Percentiles rank a stretch among this genome's conserved stretches.
phyloP scores from a whole-genome alignment of 2,329 filamentous ascomycete genomes.

The Calonectria pseudoreteaudii region DNA sequence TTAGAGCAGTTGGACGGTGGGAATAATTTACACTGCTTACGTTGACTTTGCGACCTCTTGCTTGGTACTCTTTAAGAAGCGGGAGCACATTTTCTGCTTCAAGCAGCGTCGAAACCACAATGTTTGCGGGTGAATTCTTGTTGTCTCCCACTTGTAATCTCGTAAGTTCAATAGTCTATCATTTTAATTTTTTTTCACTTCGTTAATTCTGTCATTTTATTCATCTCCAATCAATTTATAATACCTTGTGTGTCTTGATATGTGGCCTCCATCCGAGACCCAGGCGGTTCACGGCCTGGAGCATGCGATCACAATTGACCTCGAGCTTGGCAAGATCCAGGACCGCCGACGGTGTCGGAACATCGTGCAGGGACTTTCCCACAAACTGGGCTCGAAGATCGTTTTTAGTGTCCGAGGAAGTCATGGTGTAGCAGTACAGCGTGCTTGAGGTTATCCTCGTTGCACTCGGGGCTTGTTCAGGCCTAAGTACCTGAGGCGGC shows the following conservation, averaged over 20 bases:
- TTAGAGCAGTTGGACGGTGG: not conserved
- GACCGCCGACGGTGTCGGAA: conserved; percentile 74
- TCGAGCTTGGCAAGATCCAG: conserved; percentile 74
- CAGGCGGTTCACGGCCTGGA: conserved; percentile 68
- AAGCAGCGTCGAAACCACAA: conserved; percentile 77
- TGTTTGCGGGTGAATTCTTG: conserved; percentile 59
- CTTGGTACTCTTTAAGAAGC: conserved; percentile 66
- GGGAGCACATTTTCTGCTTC: conserved; percentile 73
- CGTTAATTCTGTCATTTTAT: conserved; percentile 39
- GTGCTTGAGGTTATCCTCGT: not conserved
- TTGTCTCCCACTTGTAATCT: conserved; percentile 73
- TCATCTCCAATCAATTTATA: too few relatives aligned
- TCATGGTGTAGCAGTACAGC: not conserved
- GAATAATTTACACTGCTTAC: conserved; percentile 49
- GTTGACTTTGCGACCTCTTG: conserved; percentile 66
- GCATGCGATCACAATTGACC: conserved; percentile 77
- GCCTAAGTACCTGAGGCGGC: not conserved
- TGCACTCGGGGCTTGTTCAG: not conserved
- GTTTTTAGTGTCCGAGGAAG: not conserved
- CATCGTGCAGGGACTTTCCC: conserved; percentile 67
- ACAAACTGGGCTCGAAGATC: conserved; percentile 56
- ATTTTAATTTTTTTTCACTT: conserved; percentile 42
- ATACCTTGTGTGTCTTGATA: conserved; percentile 82
- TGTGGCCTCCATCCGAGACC: conserved; percentile 77
- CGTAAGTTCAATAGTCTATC: conserved; percentile 71